These are phyloP conservation scores for Cinnamomum chago DNA, from an alignment of 164 flowering plant genomes.

Conservation along the genomic window DNA sequence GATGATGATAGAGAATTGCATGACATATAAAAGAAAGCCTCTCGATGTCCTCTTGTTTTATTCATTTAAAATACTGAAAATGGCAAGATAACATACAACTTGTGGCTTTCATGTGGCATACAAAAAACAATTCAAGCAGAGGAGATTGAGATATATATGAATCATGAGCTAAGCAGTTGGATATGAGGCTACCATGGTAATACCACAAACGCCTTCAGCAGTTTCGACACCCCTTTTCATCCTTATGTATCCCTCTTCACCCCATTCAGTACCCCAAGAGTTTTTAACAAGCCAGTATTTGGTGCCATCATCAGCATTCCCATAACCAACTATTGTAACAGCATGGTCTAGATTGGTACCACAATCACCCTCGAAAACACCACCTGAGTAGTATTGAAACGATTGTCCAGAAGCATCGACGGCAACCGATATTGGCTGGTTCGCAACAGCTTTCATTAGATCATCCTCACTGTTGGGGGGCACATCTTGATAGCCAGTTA, in stretches of 20 bases:
- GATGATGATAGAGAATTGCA: too few relatives aligned
- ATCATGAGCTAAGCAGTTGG: background rate
- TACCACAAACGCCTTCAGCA: background rate
- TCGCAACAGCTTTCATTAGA: too few relatives aligned
- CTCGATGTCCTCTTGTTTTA: too few relatives aligned
- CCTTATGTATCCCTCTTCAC: conserved; percentile 40
- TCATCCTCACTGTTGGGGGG: too few relatives aligned
- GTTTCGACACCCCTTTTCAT: conserved; percentile 27
- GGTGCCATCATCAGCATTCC: conserved; percentile 26
- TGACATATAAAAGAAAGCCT: too few relatives aligned
- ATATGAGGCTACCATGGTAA: background rate
- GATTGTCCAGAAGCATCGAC: conserved; percentile 24
- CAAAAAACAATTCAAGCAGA: too few relatives aligned
- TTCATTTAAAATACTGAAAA: too few relatives aligned
- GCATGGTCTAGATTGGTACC: conserved; percentile 29
- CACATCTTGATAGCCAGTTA: too few relatives aligned
- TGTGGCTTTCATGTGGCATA: too few relatives aligned
- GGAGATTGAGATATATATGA: too few relatives aligned
- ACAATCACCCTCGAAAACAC: conserved; percentile 34
- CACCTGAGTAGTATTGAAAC: conserved; percentile 23
- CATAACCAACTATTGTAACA: conserved; percentile 41
- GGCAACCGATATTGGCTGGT: conserved; percentile 23
- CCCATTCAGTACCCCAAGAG: conserved; percentile 40
- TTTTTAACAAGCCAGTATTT: conserved; percentile 44
- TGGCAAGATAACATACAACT: too few relatives aligned